phyloP scores from a whole-genome alignment of 495 filamentous ascomycete genomes.

The Parathielavia appendiculata region DNA sequence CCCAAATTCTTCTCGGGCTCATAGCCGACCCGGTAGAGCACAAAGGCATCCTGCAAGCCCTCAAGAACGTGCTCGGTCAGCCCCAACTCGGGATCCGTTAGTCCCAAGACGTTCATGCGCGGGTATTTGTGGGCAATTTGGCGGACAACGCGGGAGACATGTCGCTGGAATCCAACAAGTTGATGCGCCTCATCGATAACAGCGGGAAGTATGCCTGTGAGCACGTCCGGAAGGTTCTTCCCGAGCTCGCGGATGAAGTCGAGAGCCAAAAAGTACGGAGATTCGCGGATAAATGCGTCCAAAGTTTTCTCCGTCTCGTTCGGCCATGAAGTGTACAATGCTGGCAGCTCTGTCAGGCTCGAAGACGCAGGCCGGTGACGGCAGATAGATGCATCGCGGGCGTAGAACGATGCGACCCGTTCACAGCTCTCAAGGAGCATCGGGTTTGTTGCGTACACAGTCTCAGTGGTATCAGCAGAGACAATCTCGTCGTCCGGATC shows the following conservation, averaged over 20 bases:
- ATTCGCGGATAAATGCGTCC: constrained; percentile 30
- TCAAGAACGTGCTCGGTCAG: constrained; percentile 30
- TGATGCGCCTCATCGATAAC: constrained; percentile 32
- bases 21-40: constrained; percentile 28
- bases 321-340: constrained; percentile 19
- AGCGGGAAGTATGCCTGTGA: constrained; percentile 22
- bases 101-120: constrained; percentile 38
- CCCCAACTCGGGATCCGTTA: constrained; percentile 29
- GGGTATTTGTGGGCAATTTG: constrained; percentile 43
- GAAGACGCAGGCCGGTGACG: not conserved
- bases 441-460: constrained; percentile 1
- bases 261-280: constrained; percentile 31
- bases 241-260: constrained; percentile 27
- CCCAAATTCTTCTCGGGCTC: constrained; percentile 20
- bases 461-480: not conserved
- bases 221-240: constrained; percentile 24
- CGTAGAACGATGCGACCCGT: constrained; percentile 35
- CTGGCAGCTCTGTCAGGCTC: not conserved
- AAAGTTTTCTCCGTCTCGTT: constrained; percentile 32
- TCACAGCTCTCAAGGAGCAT: constrained; percentile 36
- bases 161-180: constrained; percentile 28
- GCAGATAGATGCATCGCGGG: not conserved
- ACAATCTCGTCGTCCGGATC: constrained; percentile 41
- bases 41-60: constrained; percentile 33
- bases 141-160: constrained; percentile 33